Percentiles rank a stretch among this genome's conserved stretches.
These are phyloP conservation scores for Amaranthus hypochondriacus DNA, from an alignment of 148 eudicot genomes.

Conservation along the genomic window DNA sequence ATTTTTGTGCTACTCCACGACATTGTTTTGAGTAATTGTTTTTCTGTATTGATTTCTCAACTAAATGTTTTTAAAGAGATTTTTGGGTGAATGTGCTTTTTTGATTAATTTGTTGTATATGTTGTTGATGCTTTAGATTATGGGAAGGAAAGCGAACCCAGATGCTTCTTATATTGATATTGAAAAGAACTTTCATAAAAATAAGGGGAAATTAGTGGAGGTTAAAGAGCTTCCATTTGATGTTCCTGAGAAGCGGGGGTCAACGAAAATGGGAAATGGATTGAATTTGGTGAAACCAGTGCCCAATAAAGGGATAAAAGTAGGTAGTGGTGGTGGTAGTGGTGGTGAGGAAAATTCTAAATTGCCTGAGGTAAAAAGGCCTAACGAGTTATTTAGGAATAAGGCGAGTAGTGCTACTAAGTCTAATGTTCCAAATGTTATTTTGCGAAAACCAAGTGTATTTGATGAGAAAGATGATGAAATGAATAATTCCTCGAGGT, in stretches of 20 bases:
- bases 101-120: background rate
- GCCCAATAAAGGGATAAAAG: conserved; percentile 64
- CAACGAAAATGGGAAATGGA: conserved; percentile 33
- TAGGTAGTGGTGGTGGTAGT: conserved; percentile 33
- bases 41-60: background rate
- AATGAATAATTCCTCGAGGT: conserved; percentile 30
- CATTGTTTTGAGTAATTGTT: background rate
- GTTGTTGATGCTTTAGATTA: conserved; percentile 53
- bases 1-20: too few relatives aligned
- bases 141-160: conserved; percentile 67
- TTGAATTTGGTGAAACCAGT: conserved; percentile 72
- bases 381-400: conserved; percentile 27
- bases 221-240: conserved; percentile 81
- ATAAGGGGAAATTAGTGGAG: conserved; percentile 60
- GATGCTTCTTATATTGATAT: conserved; percentile 70
- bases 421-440: conserved; percentile 66
- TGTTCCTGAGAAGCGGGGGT: conserved; percentile 38
- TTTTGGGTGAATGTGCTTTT: background rate
- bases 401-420: conserved; percentile 20
- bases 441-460: conserved; percentile 67
- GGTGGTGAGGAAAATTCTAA: conserved; percentile 29
- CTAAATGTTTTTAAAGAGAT: background rate
- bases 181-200: conserved; percentile 64
- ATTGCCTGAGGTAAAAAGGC: conserved; percentile 35
- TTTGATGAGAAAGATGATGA: conserved; percentile 56